Evolutionary conservation across 83 land plant genomes (phyloP).

Genomic region (Picea abies): DNA sequence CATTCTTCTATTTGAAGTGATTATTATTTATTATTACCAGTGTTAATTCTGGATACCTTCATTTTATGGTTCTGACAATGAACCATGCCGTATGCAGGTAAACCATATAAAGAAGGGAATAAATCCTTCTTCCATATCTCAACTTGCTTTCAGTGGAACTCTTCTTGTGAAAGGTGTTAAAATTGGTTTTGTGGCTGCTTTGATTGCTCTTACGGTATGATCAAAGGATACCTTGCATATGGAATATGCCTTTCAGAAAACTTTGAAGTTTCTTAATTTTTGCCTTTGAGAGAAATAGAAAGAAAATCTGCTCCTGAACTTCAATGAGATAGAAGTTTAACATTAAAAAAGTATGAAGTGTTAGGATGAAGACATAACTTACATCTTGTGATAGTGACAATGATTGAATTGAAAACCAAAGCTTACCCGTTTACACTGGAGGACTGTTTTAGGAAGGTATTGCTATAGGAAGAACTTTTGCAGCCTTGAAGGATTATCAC

Average conservation of each 20-base stretch:
- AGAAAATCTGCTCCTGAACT: neutral
- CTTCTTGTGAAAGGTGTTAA: slow-evolving; percentile 49
- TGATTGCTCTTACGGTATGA: slow-evolving; percentile 80
- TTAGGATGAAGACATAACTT: neutral
- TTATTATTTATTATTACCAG: neutral
- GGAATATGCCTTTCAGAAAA: neutral
- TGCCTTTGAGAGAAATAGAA: too few species aligned
- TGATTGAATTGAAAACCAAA: neutral
- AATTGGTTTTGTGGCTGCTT: slow-evolving; percentile 67
- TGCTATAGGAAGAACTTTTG: slow-evolving; percentile 96
- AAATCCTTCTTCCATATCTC: slow-evolving; percentile 65
- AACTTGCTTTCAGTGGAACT: slow-evolving; percentile 58
- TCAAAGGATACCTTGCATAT: too few species aligned
- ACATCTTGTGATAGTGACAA: neutral
- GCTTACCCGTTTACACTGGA: neutral
- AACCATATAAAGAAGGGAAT: slow-evolving; percentile 46
- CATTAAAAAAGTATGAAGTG: too few species aligned
- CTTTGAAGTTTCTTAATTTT: neutral
- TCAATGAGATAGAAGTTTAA: neutral
- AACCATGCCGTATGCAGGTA: slow-evolving; percentile 36
- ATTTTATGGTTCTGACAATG: neutral
- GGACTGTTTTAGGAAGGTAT: slow-evolving; percentile 65
- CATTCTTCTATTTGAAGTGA: neutral
- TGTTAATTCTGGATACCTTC: neutral
- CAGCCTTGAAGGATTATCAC: slow-evolving; percentile 80